Conservation (phyloP, 1,284 basidiomycete species). For the Gomphus sp. region DNA sequence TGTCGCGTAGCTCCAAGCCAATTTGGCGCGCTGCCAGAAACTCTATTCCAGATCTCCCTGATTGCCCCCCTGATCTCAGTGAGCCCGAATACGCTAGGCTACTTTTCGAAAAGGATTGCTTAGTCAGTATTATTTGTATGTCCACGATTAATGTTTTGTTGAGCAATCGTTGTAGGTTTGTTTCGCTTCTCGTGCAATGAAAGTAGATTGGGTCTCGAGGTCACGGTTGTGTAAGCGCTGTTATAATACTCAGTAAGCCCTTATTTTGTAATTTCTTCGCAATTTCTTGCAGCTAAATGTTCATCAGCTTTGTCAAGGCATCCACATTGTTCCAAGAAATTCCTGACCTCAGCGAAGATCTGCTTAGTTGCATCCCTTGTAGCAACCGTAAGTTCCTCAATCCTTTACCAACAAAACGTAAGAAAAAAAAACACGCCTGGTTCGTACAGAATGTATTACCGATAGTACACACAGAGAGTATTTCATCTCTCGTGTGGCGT, state of each 20-base stretch:
- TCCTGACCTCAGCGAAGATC: neutral
- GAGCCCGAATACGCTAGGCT: slow-evolving; percentile 23
- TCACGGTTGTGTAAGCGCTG: slow-evolving; percentile 6
- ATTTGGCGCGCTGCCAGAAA: slow-evolving; percentile 13
- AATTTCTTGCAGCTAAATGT: neutral
- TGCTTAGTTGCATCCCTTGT: slow-evolving; percentile 1
- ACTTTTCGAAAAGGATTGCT: slow-evolving; percentile 20
- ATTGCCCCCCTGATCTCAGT: slow-evolving; percentile 24
- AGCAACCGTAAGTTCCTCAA: neutral
- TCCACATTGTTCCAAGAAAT: neutral
- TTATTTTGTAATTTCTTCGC: neutral
- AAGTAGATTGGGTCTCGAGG: neutral
- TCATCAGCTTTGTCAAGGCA: slow-evolving; percentile 1
- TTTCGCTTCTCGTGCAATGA: neutral
- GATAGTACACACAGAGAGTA: neutral
- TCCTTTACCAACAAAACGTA: neutral
- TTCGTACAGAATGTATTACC: neutral
- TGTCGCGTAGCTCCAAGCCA: slow-evolving; percentile 10
- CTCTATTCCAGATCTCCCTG: slow-evolving; percentile 16
- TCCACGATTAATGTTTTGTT: neutral
- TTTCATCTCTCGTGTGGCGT: neutral
- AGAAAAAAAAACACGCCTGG: neutral
- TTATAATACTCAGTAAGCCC: neutral
- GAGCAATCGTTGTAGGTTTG: neutral
- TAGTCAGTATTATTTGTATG: slow-evolving; percentile 14